Base-by-base conservation (phyloP, 805 yeast species). In the Starmerella apicola region DNA sequence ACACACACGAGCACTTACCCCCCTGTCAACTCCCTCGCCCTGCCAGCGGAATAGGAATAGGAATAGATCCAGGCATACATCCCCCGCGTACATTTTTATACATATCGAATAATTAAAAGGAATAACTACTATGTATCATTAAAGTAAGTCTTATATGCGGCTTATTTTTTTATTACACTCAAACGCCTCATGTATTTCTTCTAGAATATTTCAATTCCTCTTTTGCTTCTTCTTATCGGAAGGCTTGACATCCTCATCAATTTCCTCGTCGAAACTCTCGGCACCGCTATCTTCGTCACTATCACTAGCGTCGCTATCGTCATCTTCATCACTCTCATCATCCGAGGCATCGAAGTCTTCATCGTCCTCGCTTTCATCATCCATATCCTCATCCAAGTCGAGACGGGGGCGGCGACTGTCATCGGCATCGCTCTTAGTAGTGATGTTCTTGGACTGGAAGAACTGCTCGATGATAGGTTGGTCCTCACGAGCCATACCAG, bases 401-500 rank as follows among this genome's bases (percentile, higher is more conserved):
- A 77, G 76, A 56, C 85, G 64, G 66, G 81, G 70, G 36, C 77
- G 77, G 61, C 85, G 84, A 31, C 88, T 94, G 40, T 84, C 81
- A 51, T 77, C 82, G 47, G 85, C 86, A 55, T 88, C 97, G 57
- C 86, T 86, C 65, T 78, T 80, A 37, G 88, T 82, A 50, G 74
- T 68, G 44, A 91, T 63, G 41, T 80, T 81, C 68, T 83, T 85
- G 36, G 79, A 74, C 51, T 71, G 71, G 61, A 88, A 72, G 66
- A 69, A 91, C 32, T 67, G 68, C 57, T 88, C 94, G 44, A 91
- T 67, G 2, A 73, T 63, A 37, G 71, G 74, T 60, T 86, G 97
- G 56, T 91, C 98, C 48, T 83, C 95, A 58, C 84, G 75, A 46
- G 78, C 78, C 50, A 91, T 81, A 54, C 82, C 83, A 48, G 94